Base-by-base conservation (phyloP, 352 stramenopile genomes). In the Globisporangium perplexum region DNA sequence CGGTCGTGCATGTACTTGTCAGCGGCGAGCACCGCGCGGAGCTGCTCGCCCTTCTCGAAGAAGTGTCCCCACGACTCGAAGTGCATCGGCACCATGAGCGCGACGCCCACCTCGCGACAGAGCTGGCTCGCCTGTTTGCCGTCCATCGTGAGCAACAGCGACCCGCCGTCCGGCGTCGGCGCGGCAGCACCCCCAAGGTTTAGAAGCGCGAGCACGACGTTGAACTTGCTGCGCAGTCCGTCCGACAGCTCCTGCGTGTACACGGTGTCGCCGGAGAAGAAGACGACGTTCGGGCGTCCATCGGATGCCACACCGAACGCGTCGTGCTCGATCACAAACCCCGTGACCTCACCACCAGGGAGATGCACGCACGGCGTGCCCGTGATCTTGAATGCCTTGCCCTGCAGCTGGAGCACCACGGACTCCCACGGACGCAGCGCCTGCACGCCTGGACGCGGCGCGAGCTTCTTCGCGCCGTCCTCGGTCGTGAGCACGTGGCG, bases 51-150 rank as follows among this genome's bases (percentile, higher is more conserved):
- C 0, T 53, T 36, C 42, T 74, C 47, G 1, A 38, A 39, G 49
- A 78, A 75, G 58, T 78, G 69, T 15, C 31, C 30, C 69, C 69
- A 78, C 45, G 69, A 75, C 48, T 73, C 60, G 24, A 68, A 78
- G 59, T 75, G 69, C 38, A 78, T 43, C 24, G 69, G 69, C 4
- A 74, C 63, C 48, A 77, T 58, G 26, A 67, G 64, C 44, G 64
- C 51, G 0, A 59, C 55, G 14, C 56, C 60, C 22, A 72, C 65
- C 47, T 71, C 67, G 18, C 46, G 57, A 7, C 55, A 50, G 1
- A 74, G 39, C 26, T 36, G 31, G 31, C 31, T 36, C 31, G 31
- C 69, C 41, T 72, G 54, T 50, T 52, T 35, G 1, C 53, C 59
- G 42, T 59, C 50, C 62, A 74, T 71, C 1, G 66, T 78, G 55